Conservation (phyloP, 1,284 basidiomycete genomes). For the Ceratobasidium theobromae region DNA sequence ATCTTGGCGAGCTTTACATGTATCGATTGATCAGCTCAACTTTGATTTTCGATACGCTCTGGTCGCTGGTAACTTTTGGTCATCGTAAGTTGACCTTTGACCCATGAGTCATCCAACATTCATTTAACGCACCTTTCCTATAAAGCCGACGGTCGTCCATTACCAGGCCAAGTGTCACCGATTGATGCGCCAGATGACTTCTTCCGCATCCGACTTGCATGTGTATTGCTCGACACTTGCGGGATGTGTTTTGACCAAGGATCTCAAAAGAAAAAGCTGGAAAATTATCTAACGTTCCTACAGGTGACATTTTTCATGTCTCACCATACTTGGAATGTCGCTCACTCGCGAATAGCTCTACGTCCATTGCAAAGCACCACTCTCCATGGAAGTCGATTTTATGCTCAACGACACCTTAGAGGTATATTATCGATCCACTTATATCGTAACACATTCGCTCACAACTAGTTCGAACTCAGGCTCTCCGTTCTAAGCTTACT, state of each 20-base stretch:
- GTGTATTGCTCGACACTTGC: conserved; percentile 90
- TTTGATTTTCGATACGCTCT: conserved; percentile 91
- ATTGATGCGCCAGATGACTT: conserved; percentile 95
- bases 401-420: conserved; percentile 94
- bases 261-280: conserved; percentile 85
- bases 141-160: conserved; percentile 81
- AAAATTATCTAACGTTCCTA: conserved; percentile 90
- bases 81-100: conserved; percentile 66
- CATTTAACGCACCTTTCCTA: conserved; percentile 5
- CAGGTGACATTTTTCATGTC: conserved; percentile 60
- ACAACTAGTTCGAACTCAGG: conserved; percentile 48
- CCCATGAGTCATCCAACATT: conserved; percentile 32
- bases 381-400: conserved; percentile 97
- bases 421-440: conserved; percentile 47
- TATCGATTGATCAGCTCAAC: conserved; percentile 89
- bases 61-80: conserved; percentile 94
- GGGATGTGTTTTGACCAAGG: conserved; percentile 98
- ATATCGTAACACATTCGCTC: conserved; percentile 4
- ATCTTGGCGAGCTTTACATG: conserved; percentile 96
- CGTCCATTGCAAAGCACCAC: conserved; percentile 77
- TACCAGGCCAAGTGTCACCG: conserved; percentile 73
- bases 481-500: conserved; percentile 73
- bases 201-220: conserved; percentile 90
- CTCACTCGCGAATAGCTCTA: conserved; percentile 64
- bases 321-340: background rate